Percentiles rank a stretch among this genome's conserved stretches.
Evolutionary conservation across 257 asterid species (phyloP).

Genomic region (Solanum tacnaense): DNA sequence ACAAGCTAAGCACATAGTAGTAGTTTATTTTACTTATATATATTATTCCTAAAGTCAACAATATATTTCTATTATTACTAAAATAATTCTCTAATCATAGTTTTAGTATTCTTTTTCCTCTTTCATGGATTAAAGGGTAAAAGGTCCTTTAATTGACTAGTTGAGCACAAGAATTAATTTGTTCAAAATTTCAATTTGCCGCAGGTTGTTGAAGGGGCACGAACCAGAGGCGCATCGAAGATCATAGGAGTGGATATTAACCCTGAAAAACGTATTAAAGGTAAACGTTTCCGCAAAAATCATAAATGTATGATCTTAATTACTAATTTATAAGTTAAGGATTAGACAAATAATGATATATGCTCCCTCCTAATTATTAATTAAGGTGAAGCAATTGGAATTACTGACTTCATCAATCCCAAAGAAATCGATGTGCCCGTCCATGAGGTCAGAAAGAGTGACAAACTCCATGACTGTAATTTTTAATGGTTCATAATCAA

Average conservation of each 20-base stretch:
- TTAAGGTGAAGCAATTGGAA: slow-evolving; percentile 67
- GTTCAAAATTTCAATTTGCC: not conserved
- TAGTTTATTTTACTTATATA: too few relatives aligned
- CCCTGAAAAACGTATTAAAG: slow-evolving; percentile 47
- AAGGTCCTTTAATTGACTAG: too few relatives aligned
- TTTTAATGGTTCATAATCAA: too few relatives aligned
- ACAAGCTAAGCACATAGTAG: too few relatives aligned
- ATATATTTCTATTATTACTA: not conserved
- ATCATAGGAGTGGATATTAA: slow-evolving; percentile 85
- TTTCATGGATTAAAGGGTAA: not conserved
- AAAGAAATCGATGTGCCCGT: slow-evolving; percentile 48
- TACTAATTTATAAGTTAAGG: not conserved
- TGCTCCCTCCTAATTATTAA: not conserved
- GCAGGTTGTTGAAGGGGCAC: slow-evolving; percentile 91
- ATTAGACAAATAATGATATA: not conserved
- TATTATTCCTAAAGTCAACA: too few relatives aligned
- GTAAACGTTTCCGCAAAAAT: slow-evolving; percentile 6
- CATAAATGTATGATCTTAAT: not conserved
- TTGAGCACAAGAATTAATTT: not conserved
- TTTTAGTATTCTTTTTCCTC: not conserved
- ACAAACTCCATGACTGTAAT: too few relatives aligned
- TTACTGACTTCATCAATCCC: slow-evolving; percentile 77
- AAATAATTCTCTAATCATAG: not conserved
- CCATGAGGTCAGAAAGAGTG: slow-evolving; percentile 39
- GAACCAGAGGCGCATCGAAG: slow-evolving; percentile 63